These are phyloP conservation scores for Rhodomyrtus psidioides DNA, from an alignment of 441 rosid species.

Conservation along the genomic window DNA sequence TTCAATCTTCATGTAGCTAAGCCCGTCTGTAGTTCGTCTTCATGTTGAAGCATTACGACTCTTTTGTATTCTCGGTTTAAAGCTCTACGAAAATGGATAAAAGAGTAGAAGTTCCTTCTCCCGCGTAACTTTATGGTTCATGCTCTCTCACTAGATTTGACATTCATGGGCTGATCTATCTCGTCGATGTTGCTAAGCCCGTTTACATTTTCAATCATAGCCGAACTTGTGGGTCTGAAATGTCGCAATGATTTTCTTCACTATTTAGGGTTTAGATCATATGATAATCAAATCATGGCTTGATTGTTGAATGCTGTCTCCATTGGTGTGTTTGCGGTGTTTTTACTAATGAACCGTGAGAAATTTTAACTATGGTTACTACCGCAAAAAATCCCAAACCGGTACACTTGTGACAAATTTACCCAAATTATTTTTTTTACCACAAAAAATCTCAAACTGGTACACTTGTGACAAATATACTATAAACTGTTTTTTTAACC, in stretches of 20 bases:
- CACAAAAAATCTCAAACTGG: no score
- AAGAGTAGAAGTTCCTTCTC: background rate
- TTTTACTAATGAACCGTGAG: background rate
- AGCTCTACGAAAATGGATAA: no score
- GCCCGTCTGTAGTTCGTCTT: no score
- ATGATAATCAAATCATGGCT: background rate
- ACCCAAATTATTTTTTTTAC: no score
- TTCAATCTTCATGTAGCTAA: no score
- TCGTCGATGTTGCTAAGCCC: background rate
- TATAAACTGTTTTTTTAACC: no score
- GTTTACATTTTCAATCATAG: background rate
- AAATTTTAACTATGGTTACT: background rate
- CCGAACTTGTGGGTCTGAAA: no score
- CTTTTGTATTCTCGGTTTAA: no score
- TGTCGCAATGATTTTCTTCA: background rate
- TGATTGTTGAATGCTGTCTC: background rate
- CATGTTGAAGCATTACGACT: background rate
- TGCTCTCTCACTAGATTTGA: background rate
- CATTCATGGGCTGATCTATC: background rate
- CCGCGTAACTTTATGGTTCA: background rate
- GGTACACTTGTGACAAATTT: no score
- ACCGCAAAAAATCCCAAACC: no score
- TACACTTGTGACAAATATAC: no score
- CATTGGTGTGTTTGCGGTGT: no score
- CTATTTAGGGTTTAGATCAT: background rate